Percentiles rank a stretch among this genome's conserved stretches.
Conservation (phyloP, 192 early-diverging fungal genomes). For the Geranomyces michiganensis region DNA sequence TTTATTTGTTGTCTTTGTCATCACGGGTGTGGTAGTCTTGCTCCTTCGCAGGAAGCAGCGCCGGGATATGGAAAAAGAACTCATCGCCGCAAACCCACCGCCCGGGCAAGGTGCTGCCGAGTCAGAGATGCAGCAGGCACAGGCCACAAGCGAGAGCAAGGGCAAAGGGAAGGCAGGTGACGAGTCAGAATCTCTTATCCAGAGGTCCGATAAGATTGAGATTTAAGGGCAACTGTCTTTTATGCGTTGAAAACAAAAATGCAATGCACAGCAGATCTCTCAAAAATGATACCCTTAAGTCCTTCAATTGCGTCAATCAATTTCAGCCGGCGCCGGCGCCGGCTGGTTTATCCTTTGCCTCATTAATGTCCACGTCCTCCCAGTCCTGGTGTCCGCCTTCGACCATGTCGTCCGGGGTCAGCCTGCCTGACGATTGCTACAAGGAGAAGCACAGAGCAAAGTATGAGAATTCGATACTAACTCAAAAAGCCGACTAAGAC, state of each 20-base stretch:
- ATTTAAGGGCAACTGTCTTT: constrained; percentile 10
- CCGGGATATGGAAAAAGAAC: constrained; percentile 7
- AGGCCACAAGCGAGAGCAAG: not conserved
- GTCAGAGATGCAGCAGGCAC: constrained; percentile 21
- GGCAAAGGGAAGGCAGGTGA: constrained; percentile 2
- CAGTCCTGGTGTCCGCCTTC: constrained; percentile 23
- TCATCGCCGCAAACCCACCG: constrained; percentile 12
- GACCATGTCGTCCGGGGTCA: constrained; percentile 4
- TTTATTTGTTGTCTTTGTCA: constrained; percentile 10
- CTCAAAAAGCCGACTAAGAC: not conserved
- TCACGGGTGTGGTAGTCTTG: constrained; percentile 25
- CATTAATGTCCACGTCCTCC: constrained; percentile 34
- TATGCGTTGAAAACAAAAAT: too few relatives aligned
- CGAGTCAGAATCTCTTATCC: constrained; percentile 16
- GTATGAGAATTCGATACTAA: not conserved
- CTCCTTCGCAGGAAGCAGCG: constrained; percentile 20
- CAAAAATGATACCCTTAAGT: too few relatives aligned
- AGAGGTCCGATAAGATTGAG: constrained; percentile 34
- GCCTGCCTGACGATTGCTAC: not conserved
- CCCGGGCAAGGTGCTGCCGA: constrained; percentile 7
- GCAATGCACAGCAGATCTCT: too few relatives aligned
- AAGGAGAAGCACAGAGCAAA: not conserved
- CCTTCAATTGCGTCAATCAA: too few relatives aligned
- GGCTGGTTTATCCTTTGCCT: not conserved
- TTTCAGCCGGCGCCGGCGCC: too few relatives aligned